phyloP scores from a whole-genome alignment of 2,329 filamentous ascomycete species.

The Pezizomycotina sp. region DNA sequence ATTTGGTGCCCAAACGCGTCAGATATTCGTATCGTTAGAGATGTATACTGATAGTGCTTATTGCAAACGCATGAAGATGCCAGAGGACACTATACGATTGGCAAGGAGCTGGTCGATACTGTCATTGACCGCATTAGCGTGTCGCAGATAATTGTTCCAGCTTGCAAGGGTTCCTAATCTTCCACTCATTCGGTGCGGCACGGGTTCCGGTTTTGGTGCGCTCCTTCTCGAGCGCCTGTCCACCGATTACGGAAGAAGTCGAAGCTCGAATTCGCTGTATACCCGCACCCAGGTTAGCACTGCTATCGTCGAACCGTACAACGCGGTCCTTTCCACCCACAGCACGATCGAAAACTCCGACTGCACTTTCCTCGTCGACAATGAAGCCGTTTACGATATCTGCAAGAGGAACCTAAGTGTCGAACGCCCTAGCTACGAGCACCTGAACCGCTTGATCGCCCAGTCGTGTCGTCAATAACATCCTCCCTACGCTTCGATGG shows the following conservation, averaged over 20 bases:
- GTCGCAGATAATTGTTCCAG: slow-evolving; percentile 51
- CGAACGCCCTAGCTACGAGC: slow-evolving; percentile 46
- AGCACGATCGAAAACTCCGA: slow-evolving; percentile 51
- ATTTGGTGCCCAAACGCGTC: no score
- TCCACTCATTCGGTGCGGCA: slow-evolving; percentile 53
- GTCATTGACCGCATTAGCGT: slow-evolving; percentile 48
- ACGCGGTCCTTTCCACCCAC: slow-evolving; percentile 42
- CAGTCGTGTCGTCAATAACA: slow-evolving; percentile 51
- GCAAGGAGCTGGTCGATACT: slow-evolving; percentile 48
- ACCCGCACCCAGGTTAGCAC: slow-evolving; percentile 47
- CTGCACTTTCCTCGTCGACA: slow-evolving; percentile 53
- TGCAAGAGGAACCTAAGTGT: slow-evolving; percentile 49
- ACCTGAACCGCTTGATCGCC: slow-evolving; percentile 49
- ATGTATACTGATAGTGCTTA: background rate
- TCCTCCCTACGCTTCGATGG: slow-evolving; percentile 49
- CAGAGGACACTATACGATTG: slow-evolving; percentile 51
- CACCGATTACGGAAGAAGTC: slow-evolving; percentile 49
- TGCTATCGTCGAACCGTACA: slow-evolving; percentile 53
- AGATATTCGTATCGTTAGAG: no score
- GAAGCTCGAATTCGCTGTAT: slow-evolving; percentile 51
- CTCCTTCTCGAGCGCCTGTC: slow-evolving; percentile 48
- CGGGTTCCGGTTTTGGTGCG: slow-evolving; percentile 49
- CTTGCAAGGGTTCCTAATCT: slow-evolving; percentile 50
- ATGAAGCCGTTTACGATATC: slow-evolving; percentile 53
- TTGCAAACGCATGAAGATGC: slow-evolving; percentile 36